Evolutionary conservation across 371 early-diverging fungal species (phyloP), one percentile per base, ranked within the genome.

Genomic region (Mortierella sp.): DNA sequence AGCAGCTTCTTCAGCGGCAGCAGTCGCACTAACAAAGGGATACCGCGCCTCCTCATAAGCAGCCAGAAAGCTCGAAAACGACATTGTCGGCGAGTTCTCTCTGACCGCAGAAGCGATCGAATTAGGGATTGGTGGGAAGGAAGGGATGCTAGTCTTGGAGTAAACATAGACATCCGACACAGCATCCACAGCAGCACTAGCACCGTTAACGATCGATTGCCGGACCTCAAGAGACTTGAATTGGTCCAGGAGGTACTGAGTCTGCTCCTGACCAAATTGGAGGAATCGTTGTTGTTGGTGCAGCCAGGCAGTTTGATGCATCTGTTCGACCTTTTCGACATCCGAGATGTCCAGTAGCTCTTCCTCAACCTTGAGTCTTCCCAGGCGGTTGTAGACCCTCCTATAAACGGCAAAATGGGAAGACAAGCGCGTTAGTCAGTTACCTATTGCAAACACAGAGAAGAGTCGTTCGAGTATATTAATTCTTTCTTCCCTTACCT

Each of bases 281-380:
- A 81, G 56, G 16, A 85, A 72, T 0, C 82, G 48, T 29, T 79
- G 80, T 27, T 81, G 81, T 46, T 81, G 79, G 32, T 81, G 77
- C 10, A 79, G 51, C 82, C 79, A 85, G 1, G 82, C 82, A 35
- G 76, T 82, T n/a, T 82, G 82, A 38, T 85, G 86, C 77, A 81
- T 76, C 79, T 79, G 49, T 43, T 85, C 86, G 14, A 85, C 81
- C 60, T 85, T 79, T 65, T 85, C 86, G 46, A 85, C 86, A 12
- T 85, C 86, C 24, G 86, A 81, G 54, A 85, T 85, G 44, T 85
- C 86, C 75, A 85, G 29, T 41, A 85, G 51, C 24, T 85, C 86
- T 41, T 85, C 86, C 46, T 85, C 86, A 14, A 85, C 77, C 72
- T 79, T 85, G 24, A 81, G 72, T 48, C 77, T 76, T 46, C 86